Base-by-base conservation (phyloP, 1,284 basidiomycete genomes). In the Trichosporon sp. region DNA sequence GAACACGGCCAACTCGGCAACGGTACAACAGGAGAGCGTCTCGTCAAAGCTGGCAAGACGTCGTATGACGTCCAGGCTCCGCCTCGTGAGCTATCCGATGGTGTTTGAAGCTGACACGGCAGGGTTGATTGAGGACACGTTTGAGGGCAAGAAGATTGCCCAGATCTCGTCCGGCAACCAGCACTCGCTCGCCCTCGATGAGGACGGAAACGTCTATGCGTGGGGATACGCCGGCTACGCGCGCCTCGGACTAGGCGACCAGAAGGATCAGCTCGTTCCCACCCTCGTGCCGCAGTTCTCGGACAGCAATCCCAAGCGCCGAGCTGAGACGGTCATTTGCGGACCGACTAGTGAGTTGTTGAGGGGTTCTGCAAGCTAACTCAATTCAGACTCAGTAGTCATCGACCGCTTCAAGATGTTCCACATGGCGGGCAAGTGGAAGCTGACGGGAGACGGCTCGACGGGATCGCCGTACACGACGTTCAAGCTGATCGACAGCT, bases 1-100 rank as follows among this genome's bases (percentile, higher is more conserved):
- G 92, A 96, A 79, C 88, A 91, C 69, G 95, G 95, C 1, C 92
- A 96, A 71, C 83, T 97, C 0, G 95, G 93, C 1, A 95, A 93
- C 72, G 94, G 94, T 14, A 86, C 86, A 29, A 57, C 67, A 61
- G 73, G 73, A 16, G 92, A 95, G 79, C 86, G 92, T 44, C 89
- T 95, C 65, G 87, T 88, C 7, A 89, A 89, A 2, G 90, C 87
- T 36, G 91, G 91, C 69, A 92, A 92, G 76, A 85, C 88, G 0
- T 87, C 86, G 10, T 95, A 86, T 72, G 92, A 93, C 75, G 85
- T 90, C n/a, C 87, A 91, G 72, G 80, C 83, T 19, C 85, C 87
- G 13, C 90, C 92, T 25, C 82, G 90, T 91, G 69, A 73, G 84
- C 49, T 54, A 13, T 82, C 2, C 8, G 40, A 52, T 11, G 13